These are phyloP conservation scores for Prunus mume DNA, from an alignment of 306 rosid genomes.

Conservation along the genomic window DNA sequence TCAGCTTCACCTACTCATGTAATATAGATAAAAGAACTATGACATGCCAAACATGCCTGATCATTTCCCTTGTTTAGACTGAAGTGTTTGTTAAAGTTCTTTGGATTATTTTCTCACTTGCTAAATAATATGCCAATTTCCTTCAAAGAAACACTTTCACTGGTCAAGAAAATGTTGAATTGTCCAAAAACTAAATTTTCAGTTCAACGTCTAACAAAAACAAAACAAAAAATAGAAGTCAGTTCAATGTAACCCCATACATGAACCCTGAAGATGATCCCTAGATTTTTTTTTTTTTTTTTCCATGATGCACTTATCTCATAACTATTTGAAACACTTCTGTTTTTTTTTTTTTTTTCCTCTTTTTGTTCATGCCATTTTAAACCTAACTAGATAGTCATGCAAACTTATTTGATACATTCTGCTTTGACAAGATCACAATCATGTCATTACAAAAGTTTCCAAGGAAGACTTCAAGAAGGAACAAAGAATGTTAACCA, in stretches of 20 bases:
- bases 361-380: no score
- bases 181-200: neutral
- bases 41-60: neutral
- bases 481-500: neutral
- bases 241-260: no score
- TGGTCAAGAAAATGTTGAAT: neutral
- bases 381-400: no score
- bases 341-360: no score
- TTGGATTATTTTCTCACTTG: neutral
- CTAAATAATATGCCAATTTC: neutral
- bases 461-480: constrained; percentile 1
- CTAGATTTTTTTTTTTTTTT: no score
- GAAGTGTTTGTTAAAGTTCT: neutral
- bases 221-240: no score
- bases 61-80: neutral
- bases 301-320: no score
- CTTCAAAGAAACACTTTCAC: neutral
- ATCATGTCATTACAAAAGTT: neutral
- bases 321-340: no score
- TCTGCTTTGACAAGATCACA: no score
- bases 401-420: no score
- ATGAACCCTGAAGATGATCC: no score
- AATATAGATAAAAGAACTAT: neutral
- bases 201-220: neutral
- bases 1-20: neutral